Percentiles rank a stretch among this genome's conserved stretches.
These are phyloP conservation scores for Hypsizygus marmoreus DNA, from an alignment of 768 basidiomycete genomes.

Conservation along the genomic window DNA sequence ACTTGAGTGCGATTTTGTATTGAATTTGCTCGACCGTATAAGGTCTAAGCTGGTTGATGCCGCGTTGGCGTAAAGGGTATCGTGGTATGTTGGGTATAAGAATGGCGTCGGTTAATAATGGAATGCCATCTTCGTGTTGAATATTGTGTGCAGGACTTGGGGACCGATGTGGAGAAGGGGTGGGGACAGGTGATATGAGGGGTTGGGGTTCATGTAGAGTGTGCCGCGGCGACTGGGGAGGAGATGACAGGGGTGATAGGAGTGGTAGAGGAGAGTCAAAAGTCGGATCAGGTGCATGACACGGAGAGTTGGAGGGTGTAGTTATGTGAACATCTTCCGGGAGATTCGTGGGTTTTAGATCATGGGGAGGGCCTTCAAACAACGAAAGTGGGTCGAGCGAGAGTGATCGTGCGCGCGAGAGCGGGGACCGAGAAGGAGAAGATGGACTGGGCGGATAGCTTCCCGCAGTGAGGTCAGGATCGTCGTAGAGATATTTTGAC, in stretches of 20 bases:
- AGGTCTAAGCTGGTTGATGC: constrained; percentile 59
- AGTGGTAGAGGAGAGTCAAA: too few relatives aligned
- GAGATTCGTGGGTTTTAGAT: neutral
- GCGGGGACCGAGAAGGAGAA: constrained; percentile 10
- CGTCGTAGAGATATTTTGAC: constrained; percentile 25
- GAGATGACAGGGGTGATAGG: too few relatives aligned
- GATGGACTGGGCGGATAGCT: constrained; percentile 9
- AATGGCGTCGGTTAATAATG: neutral
- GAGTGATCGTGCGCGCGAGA: constrained; percentile 6
- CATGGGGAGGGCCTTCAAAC: neutral
- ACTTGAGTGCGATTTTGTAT: constrained; percentile 54
- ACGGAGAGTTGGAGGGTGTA: neutral
- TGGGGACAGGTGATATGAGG: too few relatives aligned
- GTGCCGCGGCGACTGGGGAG: too few relatives aligned
- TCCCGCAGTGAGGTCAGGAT: neutral
- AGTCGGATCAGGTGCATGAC: neutral
- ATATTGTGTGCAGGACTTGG: neutral
- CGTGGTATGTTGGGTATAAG: constrained; percentile 26
- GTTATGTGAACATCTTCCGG: neutral
- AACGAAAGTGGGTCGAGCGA: constrained; percentile 19
- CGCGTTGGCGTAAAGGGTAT: constrained; percentile 59
- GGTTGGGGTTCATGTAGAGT: too few relatives aligned
- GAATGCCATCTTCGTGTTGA: constrained; percentile 1
- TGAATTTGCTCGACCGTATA: constrained; percentile 55
- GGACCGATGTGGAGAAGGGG: too few relatives aligned